Evolutionary conservation across 73 alveolate genomes (phyloP).

Genomic region (Tetrahymena elliotti): DNA sequence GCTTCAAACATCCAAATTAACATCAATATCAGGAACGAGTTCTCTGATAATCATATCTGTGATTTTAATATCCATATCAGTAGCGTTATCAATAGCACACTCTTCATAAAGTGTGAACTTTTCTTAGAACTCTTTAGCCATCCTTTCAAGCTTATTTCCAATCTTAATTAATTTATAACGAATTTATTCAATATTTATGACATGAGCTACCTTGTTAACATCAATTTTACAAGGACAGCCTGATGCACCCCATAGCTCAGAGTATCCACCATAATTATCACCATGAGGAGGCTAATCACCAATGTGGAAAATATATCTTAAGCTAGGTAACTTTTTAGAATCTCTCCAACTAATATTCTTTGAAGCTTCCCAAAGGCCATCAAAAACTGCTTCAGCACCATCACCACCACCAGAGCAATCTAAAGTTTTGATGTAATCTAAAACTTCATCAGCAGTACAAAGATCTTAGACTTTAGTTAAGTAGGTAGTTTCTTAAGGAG

Average conservation of each 20-base stretch:
- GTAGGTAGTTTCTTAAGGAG: conserved; percentile 66
- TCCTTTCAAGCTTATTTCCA: neutral
- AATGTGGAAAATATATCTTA: conserved; percentile 75
- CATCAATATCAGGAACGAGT: conserved; percentile 30
- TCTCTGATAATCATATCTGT: conserved; percentile 47
- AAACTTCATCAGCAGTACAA: conserved; percentile 53
- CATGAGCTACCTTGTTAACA: conserved; percentile 28
- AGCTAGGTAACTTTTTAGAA: conserved; percentile 42
- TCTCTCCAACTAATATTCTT: conserved; percentile 80
- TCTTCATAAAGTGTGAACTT: conserved; percentile 38
- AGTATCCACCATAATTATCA: neutral
- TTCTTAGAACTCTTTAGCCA: conserved; percentile 25
- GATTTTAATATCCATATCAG: conserved; percentile 30
- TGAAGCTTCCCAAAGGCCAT: conserved; percentile 77
- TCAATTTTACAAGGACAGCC: neutral
- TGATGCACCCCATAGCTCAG: conserved; percentile 23
- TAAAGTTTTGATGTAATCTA: conserved; percentile 49
- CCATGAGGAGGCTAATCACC: conserved; percentile 94
- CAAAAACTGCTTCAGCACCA: conserved; percentile 85
- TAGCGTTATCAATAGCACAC: conserved; percentile 8
- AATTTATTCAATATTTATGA: conserved; percentile 29
- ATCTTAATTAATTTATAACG: conserved; percentile 28
- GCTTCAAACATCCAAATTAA: neutral
- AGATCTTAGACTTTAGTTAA: conserved; percentile 61
- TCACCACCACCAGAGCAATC: conserved; percentile 73